These are phyloP conservation scores for Pestalotiopsis sp. DNA, from an alignment of 2,329 filamentous ascomycete genomes.

Conservation along the genomic window DNA sequence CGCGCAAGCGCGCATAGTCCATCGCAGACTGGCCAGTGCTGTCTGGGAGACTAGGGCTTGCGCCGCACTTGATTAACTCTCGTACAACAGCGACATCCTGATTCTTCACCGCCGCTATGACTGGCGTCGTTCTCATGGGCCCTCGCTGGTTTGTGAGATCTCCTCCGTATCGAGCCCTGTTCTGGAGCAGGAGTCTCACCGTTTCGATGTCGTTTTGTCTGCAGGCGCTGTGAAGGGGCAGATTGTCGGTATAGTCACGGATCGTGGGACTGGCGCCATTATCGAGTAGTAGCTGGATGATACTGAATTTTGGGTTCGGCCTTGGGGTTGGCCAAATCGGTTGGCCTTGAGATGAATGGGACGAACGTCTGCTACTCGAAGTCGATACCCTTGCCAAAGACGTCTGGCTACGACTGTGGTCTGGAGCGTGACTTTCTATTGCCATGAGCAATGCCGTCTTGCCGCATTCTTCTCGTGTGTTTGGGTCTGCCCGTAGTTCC, in stretches of 20 bases:
- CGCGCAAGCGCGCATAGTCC: background rate
- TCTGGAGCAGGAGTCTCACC: background rate
- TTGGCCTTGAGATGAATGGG: background rate
- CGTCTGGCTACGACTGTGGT: background rate
- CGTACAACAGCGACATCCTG: background rate
- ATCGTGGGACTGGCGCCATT: background rate
- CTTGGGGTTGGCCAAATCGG: background rate
- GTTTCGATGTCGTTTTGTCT: background rate
- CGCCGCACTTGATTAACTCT: background rate
- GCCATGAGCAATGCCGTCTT: background rate
- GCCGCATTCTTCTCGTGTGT: background rate
- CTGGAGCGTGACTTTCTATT: background rate
- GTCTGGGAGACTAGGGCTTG: background rate
- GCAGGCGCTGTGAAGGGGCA: background rate
- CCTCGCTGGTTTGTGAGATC: background rate
- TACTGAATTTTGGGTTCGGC: background rate
- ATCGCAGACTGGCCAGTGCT: background rate
- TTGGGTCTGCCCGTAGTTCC: background rate
- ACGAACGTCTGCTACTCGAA: background rate
- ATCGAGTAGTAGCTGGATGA: background rate
- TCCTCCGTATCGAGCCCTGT: background rate
- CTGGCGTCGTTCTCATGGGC: background rate
- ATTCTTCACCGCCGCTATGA: background rate
- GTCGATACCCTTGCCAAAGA: background rate
- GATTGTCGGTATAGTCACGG: background rate